Conservation (phyloP, 139 green algal species). For the Closterium sp. region DNA sequence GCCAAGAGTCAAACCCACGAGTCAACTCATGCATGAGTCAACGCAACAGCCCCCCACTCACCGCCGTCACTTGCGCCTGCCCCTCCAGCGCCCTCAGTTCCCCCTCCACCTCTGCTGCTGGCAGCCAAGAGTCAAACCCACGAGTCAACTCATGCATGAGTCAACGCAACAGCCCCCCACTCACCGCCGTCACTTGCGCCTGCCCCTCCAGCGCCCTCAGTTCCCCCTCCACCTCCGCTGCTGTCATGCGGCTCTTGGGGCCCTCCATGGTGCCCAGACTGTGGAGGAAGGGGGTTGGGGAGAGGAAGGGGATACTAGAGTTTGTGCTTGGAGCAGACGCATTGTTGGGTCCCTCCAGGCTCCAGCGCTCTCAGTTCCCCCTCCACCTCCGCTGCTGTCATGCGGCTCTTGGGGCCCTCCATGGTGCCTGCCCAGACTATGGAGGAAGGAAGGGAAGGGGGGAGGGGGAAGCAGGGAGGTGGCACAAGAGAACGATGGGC, state of each 20-base stretch:
- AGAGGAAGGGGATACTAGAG: too few species aligned
- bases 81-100: conserved; percentile 6
- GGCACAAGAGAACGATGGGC: too few species aligned
- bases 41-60: background rate
- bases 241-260: background rate
- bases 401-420: background rate
- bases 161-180: background rate
- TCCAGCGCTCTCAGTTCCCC: conserved; percentile 11
- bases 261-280: conserved; percentile 18
- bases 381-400: conserved; percentile 1
- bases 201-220: conserved; percentile 17
- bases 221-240: conserved; percentile 19
- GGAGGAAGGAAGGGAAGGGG: too few species aligned
- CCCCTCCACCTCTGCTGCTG: conserved; percentile 17
- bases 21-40: background rate
- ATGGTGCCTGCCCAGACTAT: background rate
- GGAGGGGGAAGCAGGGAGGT: too few species aligned
- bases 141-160: too few species aligned
- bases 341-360: too few species aligned
- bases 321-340: too few species aligned
- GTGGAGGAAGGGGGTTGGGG: too few species aligned
- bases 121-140: too few species aligned
- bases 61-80: conserved; percentile 13
- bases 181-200: conserved; percentile 28
- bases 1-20: too few species aligned